phyloP scores from a whole-genome alignment of 2,329 filamentous ascomycete species.

The Coccinonectria pachysandricola region DNA sequence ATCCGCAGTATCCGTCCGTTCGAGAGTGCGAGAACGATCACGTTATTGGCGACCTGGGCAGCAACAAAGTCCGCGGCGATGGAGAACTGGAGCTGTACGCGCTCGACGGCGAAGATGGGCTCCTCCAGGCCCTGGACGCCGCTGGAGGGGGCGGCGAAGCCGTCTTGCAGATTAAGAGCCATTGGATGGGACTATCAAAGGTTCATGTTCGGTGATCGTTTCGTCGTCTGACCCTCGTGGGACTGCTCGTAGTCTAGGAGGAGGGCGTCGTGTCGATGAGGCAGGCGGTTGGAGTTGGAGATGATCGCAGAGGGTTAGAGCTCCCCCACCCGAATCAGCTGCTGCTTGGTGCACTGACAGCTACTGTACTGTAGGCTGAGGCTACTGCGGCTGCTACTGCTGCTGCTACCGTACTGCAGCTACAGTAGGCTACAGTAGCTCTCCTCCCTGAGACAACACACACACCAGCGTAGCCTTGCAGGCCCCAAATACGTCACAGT shows the following conservation, averaged over 20 bases:
- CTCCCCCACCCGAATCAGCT: slow-evolving; percentile 6
- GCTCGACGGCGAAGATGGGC: slow-evolving; percentile 91
- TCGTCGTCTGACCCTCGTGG: slow-evolving; percentile 2
- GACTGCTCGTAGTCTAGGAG: not conserved
- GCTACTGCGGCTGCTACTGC: too few species aligned
- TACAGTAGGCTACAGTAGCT: too few species aligned
- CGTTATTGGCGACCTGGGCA: slow-evolving; percentile 94
- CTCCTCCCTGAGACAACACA: too few species aligned
- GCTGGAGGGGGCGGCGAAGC: slow-evolving; percentile 58
- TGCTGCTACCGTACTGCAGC: too few species aligned
- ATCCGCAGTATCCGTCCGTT: slow-evolving; percentile 90
- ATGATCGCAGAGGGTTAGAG: slow-evolving; percentile 1
- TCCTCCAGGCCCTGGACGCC: slow-evolving; percentile 49
- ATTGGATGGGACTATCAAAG: slow-evolving; percentile 18
- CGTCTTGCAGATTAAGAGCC: slow-evolving; percentile 38
- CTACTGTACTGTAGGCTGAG: slow-evolving; percentile 5
- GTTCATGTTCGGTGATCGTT: slow-evolving; percentile 12
- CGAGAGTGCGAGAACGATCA: slow-evolving; percentile 81
- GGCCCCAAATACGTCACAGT: too few species aligned
- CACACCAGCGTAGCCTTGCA: too few species aligned
- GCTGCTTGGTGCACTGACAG: slow-evolving; percentile 6
- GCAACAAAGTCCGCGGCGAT: slow-evolving; percentile 93
- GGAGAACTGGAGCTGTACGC: slow-evolving; percentile 86
- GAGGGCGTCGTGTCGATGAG: slow-evolving; percentile 1
- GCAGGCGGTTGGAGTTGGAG: slow-evolving; percentile 6